Percentiles rank a stretch among this genome's conserved stretches.
Conservation (phyloP, 2,329 filamentous ascomycete genomes). For the Plectosphaerella sp. region DNA sequence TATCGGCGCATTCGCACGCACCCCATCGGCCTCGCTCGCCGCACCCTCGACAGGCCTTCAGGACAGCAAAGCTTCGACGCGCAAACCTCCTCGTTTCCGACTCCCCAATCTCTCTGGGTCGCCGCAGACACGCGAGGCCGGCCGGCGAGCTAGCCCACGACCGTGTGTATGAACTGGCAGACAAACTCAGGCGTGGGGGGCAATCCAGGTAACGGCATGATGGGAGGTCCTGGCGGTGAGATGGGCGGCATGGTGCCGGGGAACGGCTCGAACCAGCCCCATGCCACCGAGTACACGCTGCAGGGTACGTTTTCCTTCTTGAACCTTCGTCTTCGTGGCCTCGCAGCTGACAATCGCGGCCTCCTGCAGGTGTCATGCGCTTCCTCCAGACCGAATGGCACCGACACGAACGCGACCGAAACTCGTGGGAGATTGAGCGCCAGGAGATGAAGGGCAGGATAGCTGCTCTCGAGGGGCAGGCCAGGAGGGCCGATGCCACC, state of each 20-base stretch:
- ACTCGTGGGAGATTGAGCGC: conserved; percentile 97
- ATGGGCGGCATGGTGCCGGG: conserved; percentile 42
- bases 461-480: conserved; percentile 86
- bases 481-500: conserved; percentile 78
- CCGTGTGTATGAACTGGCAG: conserved; percentile 28
- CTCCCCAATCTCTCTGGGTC: neutral
- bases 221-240: conserved; percentile 30
- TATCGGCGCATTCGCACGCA: too few relatives aligned
- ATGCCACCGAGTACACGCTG: conserved; percentile 58
- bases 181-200: conserved; percentile 33
- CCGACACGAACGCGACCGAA: conserved; percentile 92
- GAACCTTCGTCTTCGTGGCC: neutral
- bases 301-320: conserved; percentile 35
- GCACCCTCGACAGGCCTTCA: too few relatives aligned
- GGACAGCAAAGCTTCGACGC: too few relatives aligned
- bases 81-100: neutral
- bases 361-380: conserved; percentile 80
- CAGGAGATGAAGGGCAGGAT: conserved; percentile 99
- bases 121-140: conserved; percentile 4
- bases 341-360: neutral
- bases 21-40: too few relatives aligned
- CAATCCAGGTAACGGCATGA: conserved; percentile 31
- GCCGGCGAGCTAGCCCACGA: conserved; percentile 8
- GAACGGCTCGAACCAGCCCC: conserved; percentile 45
- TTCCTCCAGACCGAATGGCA: conserved; percentile 99